phyloP scores from a whole-genome alignment of 768 basidiomycete genomes.

The Trametes meyenii region DNA sequence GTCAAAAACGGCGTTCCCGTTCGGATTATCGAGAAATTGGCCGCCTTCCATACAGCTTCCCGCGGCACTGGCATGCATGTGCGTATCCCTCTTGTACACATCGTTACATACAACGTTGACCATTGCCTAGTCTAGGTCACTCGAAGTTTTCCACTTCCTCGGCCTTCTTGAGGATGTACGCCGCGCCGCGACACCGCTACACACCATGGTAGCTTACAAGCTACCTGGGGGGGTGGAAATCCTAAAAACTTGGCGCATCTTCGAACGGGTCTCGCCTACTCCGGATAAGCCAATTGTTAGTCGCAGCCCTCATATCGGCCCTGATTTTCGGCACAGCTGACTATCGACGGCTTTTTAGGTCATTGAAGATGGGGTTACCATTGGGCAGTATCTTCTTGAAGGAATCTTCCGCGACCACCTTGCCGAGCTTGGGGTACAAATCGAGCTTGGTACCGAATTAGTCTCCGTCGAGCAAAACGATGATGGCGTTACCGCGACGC shows the following conservation, averaged over 20 bases:
- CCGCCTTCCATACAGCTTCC: slow-evolving; percentile 25
- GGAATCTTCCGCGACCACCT: slow-evolving; percentile 36
- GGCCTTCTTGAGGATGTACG: slow-evolving; percentile 25
- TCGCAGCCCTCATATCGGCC: not conserved
- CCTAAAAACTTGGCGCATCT: slow-evolving; percentile 9
- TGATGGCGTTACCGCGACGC: slow-evolving; percentile 35
- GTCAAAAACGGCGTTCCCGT: slow-evolving; percentile 26
- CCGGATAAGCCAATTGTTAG: slow-evolving; percentile 27
- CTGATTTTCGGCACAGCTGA: not conserved
- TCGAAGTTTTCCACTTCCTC: slow-evolving; percentile 26
- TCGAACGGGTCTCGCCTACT: not conserved
- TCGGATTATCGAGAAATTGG: slow-evolving; percentile 28
- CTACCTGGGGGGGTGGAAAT: slow-evolving; percentile 23
- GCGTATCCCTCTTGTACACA: not conserved
- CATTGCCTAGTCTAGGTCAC: slow-evolving; percentile 22
- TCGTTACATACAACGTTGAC: not conserved
- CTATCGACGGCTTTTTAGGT: not conserved
- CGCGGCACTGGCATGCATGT: slow-evolving; percentile 36
- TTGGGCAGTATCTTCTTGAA: slow-evolving; percentile 31
- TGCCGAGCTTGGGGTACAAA: slow-evolving; percentile 27
- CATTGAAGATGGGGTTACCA: not conserved
- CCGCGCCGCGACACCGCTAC: not conserved
- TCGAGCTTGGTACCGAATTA: slow-evolving; percentile 43
- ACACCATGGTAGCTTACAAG: slow-evolving; percentile 21
- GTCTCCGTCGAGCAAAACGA: slow-evolving; percentile 36